These are phyloP conservation scores for Taphrina sp. DNA, from an alignment of 1,139 yeast genomes.

Conservation along the genomic window DNA sequence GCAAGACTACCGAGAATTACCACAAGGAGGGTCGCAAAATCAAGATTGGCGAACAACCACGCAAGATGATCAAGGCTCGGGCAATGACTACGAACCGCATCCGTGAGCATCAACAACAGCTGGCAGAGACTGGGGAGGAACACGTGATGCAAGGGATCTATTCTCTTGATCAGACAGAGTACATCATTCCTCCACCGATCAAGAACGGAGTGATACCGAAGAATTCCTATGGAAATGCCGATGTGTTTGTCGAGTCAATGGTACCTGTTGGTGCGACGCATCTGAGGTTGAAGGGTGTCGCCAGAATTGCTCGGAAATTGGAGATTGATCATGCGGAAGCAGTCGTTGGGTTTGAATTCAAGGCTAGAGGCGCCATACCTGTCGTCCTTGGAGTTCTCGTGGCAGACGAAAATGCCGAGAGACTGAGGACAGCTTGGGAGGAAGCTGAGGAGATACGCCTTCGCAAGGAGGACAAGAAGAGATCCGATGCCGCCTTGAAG, in stretches of 20 bases:
- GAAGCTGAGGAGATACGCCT: slow-evolving; percentile 57
- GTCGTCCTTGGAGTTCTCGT: slow-evolving; percentile 75
- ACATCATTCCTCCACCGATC: slow-evolving; percentile 65
- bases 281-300: slow-evolving; percentile 43
- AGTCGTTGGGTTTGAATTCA: slow-evolving; percentile 79
- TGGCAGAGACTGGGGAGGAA: slow-evolving; percentile 55
- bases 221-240: slow-evolving; percentile 80
- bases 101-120: slow-evolving; percentile 47
- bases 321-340: slow-evolving; percentile 84
- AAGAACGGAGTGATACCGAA: slow-evolving; percentile 65
- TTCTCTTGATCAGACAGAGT: slow-evolving; percentile 71
- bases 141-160: slow-evolving; percentile 55
- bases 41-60: slow-evolving; percentile 63
- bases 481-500: slow-evolving; percentile 56
- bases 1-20: slow-evolving; percentile 82
- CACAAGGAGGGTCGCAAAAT: slow-evolving; percentile 73
- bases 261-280: slow-evolving; percentile 74
- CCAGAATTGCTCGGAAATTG: slow-evolving; percentile 64
- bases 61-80: slow-evolving; percentile 49
- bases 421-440: slow-evolving; percentile 59
- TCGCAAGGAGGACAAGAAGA: slow-evolving; percentile 49
- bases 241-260: slow-evolving; percentile 73
- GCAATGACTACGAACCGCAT: slow-evolving; percentile 38
- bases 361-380: slow-evolving; percentile 54
- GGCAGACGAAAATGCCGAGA: slow-evolving; percentile 62